Percentiles rank a stretch among this genome's conserved stretches.
Evolutionary conservation across 306 rosid species (phyloP).

Genomic region (Prunus mume): DNA sequence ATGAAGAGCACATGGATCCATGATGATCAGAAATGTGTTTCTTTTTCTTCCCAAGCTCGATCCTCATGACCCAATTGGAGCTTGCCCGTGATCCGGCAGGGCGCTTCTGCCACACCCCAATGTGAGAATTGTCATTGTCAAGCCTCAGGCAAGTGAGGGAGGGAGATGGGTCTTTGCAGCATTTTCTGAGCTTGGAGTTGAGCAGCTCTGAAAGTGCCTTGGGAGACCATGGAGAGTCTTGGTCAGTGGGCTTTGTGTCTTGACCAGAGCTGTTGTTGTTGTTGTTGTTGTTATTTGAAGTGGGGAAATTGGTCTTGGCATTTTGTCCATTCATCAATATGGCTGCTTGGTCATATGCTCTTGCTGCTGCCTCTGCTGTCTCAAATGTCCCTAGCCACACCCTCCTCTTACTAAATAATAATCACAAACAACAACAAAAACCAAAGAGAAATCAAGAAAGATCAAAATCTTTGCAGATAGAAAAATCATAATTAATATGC

Average conservation of each 20-base stretch:
- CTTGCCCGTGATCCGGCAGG: slow-evolving; percentile 64
- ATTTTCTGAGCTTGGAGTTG: slow-evolving; percentile 75
- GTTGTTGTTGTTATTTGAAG: slow-evolving; percentile 15
- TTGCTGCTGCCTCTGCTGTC: slow-evolving; percentile 97
- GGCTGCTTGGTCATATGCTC: slow-evolving; percentile 97
- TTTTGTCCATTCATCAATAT: slow-evolving; percentile 89
- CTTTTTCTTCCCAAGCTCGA: slow-evolving; percentile 71
- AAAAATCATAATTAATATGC: background rate
- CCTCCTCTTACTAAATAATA: slow-evolving; percentile 70
- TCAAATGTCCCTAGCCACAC: slow-evolving; percentile 98
- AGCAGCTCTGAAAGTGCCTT: slow-evolving; percentile 87
- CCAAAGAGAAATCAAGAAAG: background rate
- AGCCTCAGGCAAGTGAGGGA: slow-evolving; percentile 91
- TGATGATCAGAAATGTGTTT: background rate
- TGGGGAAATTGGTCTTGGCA: slow-evolving; percentile 90
- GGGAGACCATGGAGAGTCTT: slow-evolving; percentile 44
- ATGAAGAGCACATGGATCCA: background rate
- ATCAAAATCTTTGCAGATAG: background rate
- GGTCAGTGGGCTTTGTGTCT: background rate
- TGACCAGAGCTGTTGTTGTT: slow-evolving; percentile 12
- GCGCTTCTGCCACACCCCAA: slow-evolving; percentile 96
- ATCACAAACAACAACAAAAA: background rate
- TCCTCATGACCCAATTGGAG: slow-evolving; percentile 93
- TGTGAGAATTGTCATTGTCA: slow-evolving; percentile 87
- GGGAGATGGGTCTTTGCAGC: slow-evolving; percentile 88